Evolutionary conservation across 2,329 filamentous ascomycete species (phyloP).

Genomic region (Colletotrichum caudatum): DNA sequence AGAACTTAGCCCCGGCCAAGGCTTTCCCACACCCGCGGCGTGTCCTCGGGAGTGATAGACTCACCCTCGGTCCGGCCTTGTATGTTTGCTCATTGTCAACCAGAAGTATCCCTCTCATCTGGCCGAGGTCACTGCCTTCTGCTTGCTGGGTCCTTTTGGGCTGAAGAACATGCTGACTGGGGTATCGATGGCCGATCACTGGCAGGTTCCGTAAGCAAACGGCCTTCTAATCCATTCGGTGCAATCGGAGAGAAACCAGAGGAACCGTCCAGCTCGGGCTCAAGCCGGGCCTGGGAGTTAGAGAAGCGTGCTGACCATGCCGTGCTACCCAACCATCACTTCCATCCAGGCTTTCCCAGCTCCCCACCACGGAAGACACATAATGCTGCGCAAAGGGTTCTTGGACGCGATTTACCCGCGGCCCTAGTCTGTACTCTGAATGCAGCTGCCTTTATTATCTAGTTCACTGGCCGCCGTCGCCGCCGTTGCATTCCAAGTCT

Average conservation of each 20-base stretch:
- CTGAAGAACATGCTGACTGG: neutral
- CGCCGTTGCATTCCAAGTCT: neutral
- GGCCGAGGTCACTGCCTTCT: neutral
- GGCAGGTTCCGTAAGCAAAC: neutral
- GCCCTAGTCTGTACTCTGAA: neutral
- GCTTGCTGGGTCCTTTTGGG: neutral
- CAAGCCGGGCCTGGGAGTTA: constrained; percentile 14
- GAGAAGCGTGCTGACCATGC: constrained; percentile 26
- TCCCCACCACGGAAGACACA: constrained; percentile 1
- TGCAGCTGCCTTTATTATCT: constrained; percentile 10
- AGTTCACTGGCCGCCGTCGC: constrained; percentile 10
- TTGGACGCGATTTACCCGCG: neutral
- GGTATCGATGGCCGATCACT: neutral
- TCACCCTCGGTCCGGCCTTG: neutral
- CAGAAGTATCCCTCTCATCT: constrained; percentile 2
- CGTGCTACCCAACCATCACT: constrained; percentile 20
- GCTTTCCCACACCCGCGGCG: constrained; percentile 6
- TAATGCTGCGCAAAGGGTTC: constrained; percentile 7
- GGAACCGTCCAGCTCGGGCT: neutral
- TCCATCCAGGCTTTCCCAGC: constrained; percentile 1
- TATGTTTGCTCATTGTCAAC: constrained; percentile 22
- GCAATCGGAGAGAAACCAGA: neutral
- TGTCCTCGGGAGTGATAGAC: constrained; percentile 10
- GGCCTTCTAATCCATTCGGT: neutral
- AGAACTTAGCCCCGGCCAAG: constrained; percentile 8